These are phyloP conservation scores for Termitomyces heimii DNA, from an alignment of 768 basidiomycete species.

Conservation along the genomic window DNA sequence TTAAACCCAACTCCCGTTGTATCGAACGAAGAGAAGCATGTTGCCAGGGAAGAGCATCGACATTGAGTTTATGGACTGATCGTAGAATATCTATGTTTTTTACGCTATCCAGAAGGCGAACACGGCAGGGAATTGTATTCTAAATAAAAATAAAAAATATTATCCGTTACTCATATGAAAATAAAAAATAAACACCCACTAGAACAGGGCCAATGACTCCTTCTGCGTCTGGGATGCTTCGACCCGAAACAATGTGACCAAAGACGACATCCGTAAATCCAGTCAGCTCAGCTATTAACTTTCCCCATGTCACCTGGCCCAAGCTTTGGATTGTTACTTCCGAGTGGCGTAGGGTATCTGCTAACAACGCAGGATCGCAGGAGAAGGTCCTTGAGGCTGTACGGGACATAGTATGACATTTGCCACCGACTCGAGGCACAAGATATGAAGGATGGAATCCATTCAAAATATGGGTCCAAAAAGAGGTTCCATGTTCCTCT, in stretches of 20 bases:
- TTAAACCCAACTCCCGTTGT: constrained; percentile 25
- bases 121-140: constrained; percentile 42
- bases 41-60: constrained; percentile 35
- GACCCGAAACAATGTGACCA: constrained; percentile 40
- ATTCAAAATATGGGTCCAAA: constrained; percentile 27
- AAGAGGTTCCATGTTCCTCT: constrained; percentile 29
- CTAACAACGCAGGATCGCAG: constrained; percentile 11
- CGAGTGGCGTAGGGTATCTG: constrained; percentile 13
- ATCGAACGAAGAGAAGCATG: constrained; percentile 39
- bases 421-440: neutral
- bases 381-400: constrained; percentile 10
- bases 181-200: constrained; percentile 25
- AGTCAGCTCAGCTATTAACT: constrained; percentile 21
- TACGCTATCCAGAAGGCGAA: constrained; percentile 20
- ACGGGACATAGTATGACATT: neutral
- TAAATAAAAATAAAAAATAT: constrained; percentile 10
- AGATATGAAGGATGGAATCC: constrained; percentile 17
- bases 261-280: constrained; percentile 35
- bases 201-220: constrained; percentile 40
- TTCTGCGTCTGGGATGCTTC: constrained; percentile 33
- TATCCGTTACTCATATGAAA: neutral
- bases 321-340: constrained; percentile 30
- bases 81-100: constrained; percentile 28
- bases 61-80: constrained; percentile 30
- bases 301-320: constrained; percentile 24